These are phyloP conservation scores for Excoecaria cochinchinensis DNA, from an alignment of 345 rosid species.

Conservation along the genomic window DNA sequence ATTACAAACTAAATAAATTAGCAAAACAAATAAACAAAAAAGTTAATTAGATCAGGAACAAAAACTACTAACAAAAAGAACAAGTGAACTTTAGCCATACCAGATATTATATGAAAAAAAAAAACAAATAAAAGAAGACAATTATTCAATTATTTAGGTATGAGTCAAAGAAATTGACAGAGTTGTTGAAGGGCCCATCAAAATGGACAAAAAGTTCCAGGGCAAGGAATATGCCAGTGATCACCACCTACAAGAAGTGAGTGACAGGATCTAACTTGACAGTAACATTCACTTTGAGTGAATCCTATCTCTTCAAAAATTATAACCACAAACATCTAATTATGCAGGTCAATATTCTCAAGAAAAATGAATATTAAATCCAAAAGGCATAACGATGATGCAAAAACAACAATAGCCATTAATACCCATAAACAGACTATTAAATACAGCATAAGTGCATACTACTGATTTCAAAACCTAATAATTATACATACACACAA, in stretches of 20 bases:
- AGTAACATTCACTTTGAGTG: slow-evolving; percentile 17
- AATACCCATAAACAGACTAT: background rate
- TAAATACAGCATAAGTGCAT: background rate
- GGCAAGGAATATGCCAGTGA: slow-evolving; percentile 14
- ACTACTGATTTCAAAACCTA: background rate
- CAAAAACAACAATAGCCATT: background rate
- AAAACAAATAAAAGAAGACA: background rate
- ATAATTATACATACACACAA: background rate
- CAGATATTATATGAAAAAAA: too few relatives aligned
- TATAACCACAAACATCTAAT: background rate
- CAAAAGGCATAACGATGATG: background rate
- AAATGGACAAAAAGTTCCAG: background rate
- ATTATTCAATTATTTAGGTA: background rate
- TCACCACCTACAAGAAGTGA: background rate
- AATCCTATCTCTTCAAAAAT: slow-evolving; percentile 1
- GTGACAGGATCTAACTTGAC: slow-evolving; percentile 10
- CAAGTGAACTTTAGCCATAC: background rate
- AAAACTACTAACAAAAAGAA: background rate
- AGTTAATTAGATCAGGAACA: background rate
- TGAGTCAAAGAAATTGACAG: background rate
- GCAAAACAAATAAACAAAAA: background rate
- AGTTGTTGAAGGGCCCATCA: background rate
- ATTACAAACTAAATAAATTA: background rate
- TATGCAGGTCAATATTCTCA: background rate
- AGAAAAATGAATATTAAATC: background rate